phyloP scores from a whole-genome alignment of 306 rosid genomes.

The Dryas drummondii region DNA sequence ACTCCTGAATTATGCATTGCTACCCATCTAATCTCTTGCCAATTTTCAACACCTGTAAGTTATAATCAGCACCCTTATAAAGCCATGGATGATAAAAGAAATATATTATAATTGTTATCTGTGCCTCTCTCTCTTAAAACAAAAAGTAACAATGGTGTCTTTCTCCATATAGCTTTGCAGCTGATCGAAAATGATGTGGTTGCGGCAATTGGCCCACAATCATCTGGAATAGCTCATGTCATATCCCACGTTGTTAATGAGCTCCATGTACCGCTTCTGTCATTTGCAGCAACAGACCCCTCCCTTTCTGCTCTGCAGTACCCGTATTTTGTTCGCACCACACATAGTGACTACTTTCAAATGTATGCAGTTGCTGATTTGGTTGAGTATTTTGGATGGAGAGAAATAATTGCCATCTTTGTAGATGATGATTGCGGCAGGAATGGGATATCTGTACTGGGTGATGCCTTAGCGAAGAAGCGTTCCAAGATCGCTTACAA shows the following conservation, averaged over 20 bases:
- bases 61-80: background rate
- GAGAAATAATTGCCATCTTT: conserved; percentile 75
- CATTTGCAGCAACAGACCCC: conserved; percentile 91
- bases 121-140: conserved; percentile 1
- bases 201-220: conserved; percentile 85
- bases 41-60: background rate
- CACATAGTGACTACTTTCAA: conserved; percentile 73
- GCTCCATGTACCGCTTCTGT: conserved; percentile 85
- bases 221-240: conserved; percentile 88
- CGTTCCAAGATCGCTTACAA: conserved; percentile 72
- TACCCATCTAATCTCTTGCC: background rate
- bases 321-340: conserved; percentile 75
- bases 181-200: conserved; percentile 73
- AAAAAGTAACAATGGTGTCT: conserved; percentile 21
- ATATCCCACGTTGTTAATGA: conserved; percentile 85
- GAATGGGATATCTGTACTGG: conserved; percentile 66
- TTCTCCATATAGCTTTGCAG: conserved; percentile 74
- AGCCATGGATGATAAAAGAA: background rate
- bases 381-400: conserved; percentile 63
- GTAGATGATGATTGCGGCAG: conserved; percentile 87
- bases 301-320: conserved; percentile 74
- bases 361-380: conserved; percentile 85
- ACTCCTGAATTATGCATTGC: background rate
- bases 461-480: conserved; percentile 66
- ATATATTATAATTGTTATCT: conserved; percentile 16